Evolutionary conservation across 345 rosid species (phyloP).

Genomic region (Streptanthus diversifolius): DNA sequence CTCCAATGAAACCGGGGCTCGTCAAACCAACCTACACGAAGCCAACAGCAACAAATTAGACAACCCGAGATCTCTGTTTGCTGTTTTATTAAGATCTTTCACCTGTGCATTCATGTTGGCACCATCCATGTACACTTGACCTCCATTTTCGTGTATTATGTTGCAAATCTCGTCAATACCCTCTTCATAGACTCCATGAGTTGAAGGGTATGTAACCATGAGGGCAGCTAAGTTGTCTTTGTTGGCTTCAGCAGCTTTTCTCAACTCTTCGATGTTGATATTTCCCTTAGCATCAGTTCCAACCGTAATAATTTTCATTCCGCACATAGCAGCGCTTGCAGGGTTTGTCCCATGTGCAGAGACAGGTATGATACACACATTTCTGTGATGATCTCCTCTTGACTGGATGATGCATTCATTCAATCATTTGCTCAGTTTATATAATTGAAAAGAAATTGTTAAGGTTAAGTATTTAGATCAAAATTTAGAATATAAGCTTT

Average conservation of each 20-base stretch:
- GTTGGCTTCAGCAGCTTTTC: constrained; percentile 89
- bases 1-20: constrained; percentile 97
- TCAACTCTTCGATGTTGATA: constrained; percentile 83
- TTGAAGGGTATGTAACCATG: constrained; percentile 98
- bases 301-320: constrained; percentile 92
- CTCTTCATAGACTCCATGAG: constrained; percentile 97
- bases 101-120: constrained; percentile 99
- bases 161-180: constrained; percentile 92
- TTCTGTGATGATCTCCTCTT: constrained; percentile 93
- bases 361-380: constrained; percentile 97
- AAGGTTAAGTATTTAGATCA: background rate
- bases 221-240: constrained; percentile 87
- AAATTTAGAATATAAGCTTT: background rate
- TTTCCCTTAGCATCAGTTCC: constrained; percentile 99
- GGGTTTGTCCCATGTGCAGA: constrained; percentile 99
- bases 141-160: constrained; percentile 94
- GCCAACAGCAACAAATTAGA: constrained; percentile 50
- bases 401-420: constrained; percentile 48
- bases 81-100: constrained; percentile 62
- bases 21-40: constrained; percentile 78
- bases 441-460: background rate
- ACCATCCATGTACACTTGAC: constrained; percentile 99
- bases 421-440: constrained; percentile 15
- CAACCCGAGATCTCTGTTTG: constrained; percentile 90
- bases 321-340: constrained; percentile 99